Percentiles rank a stretch among this genome's conserved stretches.
phyloP scores from a whole-genome alignment of 2,329 filamentous ascomycete species.

The Dendrostoma leiphaemia region DNA sequence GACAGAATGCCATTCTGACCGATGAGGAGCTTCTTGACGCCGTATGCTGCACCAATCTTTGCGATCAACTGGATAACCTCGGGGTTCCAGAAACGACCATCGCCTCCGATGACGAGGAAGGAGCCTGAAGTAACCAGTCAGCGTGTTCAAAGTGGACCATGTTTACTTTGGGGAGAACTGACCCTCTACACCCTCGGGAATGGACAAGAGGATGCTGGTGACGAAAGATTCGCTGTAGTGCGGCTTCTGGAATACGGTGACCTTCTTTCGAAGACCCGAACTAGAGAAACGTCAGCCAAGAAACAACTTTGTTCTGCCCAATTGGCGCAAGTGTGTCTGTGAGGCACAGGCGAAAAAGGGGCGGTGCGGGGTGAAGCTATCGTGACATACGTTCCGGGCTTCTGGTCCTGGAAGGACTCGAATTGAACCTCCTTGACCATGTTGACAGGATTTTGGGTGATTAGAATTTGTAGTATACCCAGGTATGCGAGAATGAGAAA shows the following conservation, averaged over 20 bases:
- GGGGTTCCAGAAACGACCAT: slow-evolving; percentile 96
- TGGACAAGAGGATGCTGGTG: slow-evolving; percentile 89
- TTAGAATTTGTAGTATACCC: no score
- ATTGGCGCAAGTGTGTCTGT: neutral
- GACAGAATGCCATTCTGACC: slow-evolving; percentile 96
- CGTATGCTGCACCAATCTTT: slow-evolving; percentile 94
- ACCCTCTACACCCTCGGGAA: slow-evolving; percentile 89
- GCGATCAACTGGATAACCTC: slow-evolving; percentile 96
- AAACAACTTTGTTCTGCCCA: neutral
- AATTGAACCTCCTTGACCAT: slow-evolving; percentile 83
- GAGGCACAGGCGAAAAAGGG: slow-evolving; percentile 7
- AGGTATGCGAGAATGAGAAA: neutral
- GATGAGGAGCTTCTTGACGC: slow-evolving; percentile 97
- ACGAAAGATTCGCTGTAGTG: slow-evolving; percentile 98
- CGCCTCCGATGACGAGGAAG: slow-evolving; percentile 94
- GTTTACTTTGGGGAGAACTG: slow-evolving; percentile 22
- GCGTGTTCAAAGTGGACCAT: neutral
- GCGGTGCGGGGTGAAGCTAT: slow-evolving; percentile 12
- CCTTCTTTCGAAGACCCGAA: slow-evolving; percentile 98
- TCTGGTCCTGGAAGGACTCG: slow-evolving; percentile 90
- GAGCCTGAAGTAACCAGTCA: slow-evolving; percentile 42
- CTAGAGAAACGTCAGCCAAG: slow-evolving; percentile 43
- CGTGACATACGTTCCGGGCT: slow-evolving; percentile 90
- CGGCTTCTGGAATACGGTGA: slow-evolving; percentile 91
- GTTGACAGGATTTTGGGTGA: slow-evolving; percentile 30